Conservation (phyloP, 129 eudicot genomes). For the Helianthus annuus region HanXRQr2.0-SUNRISE NC_035434.2:155912889-155913388, state of each 20-base stretch:
- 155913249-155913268: conserved; percentile 86
- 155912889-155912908: too few species aligned
- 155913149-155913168: conserved; percentile 98
- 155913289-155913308: background rate
- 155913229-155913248: conserved; percentile 95
- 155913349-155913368: background rate
- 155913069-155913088: background rate
- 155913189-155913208: conserved; percentile 83
- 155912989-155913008: too few species aligned
- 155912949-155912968: too few species aligned
- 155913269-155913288: background rate
- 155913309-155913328: background rate
- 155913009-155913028: too few species aligned
- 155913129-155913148: conserved; percentile 95
- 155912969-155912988: too few species aligned
- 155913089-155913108: background rate
- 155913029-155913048: too few species aligned
- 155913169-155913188: conserved; percentile 94
- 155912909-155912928: too few species aligned
- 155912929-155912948: too few species aligned
- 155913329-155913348: background rate
- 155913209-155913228: conserved; percentile 94
- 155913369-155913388: background rate
- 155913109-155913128: background rate
- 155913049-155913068: too few species aligned